phyloP scores from a whole-genome alignment of 2,329 filamentous ascomycete species.

The Lachnellula suecica region DNA sequence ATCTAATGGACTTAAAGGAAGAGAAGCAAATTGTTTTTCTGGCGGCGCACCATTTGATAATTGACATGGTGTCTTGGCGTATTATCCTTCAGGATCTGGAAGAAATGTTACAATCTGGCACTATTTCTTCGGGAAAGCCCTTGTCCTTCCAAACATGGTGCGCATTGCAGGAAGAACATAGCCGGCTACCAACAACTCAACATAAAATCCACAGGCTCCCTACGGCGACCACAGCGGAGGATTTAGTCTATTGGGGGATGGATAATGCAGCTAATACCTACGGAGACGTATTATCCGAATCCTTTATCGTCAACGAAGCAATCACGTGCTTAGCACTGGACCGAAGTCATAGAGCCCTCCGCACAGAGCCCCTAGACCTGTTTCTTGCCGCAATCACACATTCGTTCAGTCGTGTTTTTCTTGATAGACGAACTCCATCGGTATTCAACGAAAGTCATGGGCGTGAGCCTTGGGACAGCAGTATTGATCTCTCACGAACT shows the following conservation, averaged over 20 bases:
- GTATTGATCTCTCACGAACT: slow-evolving; percentile 37
- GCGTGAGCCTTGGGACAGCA: slow-evolving; percentile 35
- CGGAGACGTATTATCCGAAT: slow-evolving; percentile 21
- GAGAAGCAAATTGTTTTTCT: slow-evolving; percentile 10
- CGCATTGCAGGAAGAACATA: slow-evolving; percentile 32
- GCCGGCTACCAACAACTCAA: slow-evolving; percentile 16
- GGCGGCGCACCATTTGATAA: slow-evolving; percentile 20
- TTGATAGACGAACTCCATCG: slow-evolving; percentile 32
- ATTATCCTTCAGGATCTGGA: slow-evolving; percentile 38
- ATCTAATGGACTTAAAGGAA: slow-evolving; percentile 11
- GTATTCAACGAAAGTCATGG: slow-evolving; percentile 43
- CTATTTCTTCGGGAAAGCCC: not conserved
- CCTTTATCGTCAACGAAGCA: slow-evolving; percentile 45
- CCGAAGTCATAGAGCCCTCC: slow-evolving; percentile 30
- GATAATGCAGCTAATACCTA: slow-evolving; percentile 21
- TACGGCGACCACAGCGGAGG: not conserved
- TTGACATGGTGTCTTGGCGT: slow-evolving; percentile 38
- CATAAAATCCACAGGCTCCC: not conserved
- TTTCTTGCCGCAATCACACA: slow-evolving; percentile 34
- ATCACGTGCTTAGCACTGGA: slow-evolving; percentile 23
- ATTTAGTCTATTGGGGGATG: slow-evolving; percentile 25
- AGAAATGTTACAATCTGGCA: slow-evolving; percentile 24
- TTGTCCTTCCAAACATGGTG: slow-evolving; percentile 38
- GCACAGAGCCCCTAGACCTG: slow-evolving; percentile 38
- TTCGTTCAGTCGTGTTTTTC: slow-evolving; percentile 37